Conservation (phyloP, 139 green algal genomes). For the Desmodesmus armatus region DNA sequence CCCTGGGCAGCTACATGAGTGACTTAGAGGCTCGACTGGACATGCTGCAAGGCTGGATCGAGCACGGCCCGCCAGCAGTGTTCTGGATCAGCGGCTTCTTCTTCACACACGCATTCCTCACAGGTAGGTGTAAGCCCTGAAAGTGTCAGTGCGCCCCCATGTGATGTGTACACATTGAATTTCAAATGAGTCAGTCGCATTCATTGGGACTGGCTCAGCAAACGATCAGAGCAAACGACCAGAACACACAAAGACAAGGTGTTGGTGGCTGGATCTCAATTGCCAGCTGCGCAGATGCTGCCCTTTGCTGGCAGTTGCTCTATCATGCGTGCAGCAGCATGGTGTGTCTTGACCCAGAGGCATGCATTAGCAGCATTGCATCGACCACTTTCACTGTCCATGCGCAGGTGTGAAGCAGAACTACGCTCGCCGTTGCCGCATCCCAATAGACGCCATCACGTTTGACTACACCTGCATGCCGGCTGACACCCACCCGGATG, state of each 20-base stretch:
- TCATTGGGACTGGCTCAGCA: too few species aligned
- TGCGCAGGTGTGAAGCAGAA: slow-evolving; percentile 82
- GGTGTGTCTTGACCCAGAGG: not conserved
- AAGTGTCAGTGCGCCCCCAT: too few species aligned
- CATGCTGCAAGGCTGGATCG: slow-evolving; percentile 77
- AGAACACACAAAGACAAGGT: too few species aligned
- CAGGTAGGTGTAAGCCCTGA: too few species aligned
- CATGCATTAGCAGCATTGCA: not conserved
- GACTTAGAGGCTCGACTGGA: slow-evolving; percentile 75
- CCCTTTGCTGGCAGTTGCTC: too few species aligned
- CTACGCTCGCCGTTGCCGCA: slow-evolving; percentile 74
- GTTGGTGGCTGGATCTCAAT: too few species aligned
- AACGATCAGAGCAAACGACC: too few species aligned
- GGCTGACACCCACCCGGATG: not conserved
- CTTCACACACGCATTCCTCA: slow-evolving; percentile 87
- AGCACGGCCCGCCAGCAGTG: slow-evolving; percentile 67
- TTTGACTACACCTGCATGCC: slow-evolving; percentile 73
- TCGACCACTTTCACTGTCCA: too few species aligned
- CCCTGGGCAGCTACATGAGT: slow-evolving; percentile 75
- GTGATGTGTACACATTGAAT: too few species aligned
- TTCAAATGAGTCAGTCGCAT: too few species aligned
- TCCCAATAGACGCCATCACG: slow-evolving; percentile 80
- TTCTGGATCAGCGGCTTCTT: slow-evolving; percentile 91
- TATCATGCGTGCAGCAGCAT: not conserved
- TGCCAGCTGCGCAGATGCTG: too few species aligned